Percentiles rank a stretch among this genome's conserved stretches.
Conservation (phyloP, 202 grass and related monocot species). For the Digitaria exilis region DNA sequence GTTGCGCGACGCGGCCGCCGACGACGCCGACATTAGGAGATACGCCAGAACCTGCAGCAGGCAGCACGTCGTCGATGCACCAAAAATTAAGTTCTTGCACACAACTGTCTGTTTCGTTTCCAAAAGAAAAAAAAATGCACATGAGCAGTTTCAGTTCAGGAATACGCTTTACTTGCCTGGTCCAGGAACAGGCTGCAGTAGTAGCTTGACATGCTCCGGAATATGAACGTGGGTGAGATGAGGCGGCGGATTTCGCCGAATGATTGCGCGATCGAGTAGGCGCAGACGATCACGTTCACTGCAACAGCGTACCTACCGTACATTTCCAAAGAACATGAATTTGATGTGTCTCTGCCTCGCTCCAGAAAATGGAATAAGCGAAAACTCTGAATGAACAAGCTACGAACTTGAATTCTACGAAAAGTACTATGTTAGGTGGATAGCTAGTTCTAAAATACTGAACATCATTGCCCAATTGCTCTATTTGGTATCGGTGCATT, state of each 20-base stretch:
- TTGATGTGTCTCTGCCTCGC: neutral
- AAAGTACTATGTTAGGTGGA: neutral
- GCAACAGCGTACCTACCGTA: constrained; percentile 62
- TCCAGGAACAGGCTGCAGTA: constrained; percentile 80
- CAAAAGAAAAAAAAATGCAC: neutral
- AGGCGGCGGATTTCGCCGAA: constrained; percentile 53
- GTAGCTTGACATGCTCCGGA: constrained; percentile 54
- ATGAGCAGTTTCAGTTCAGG: neutral
- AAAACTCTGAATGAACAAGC: neutral
- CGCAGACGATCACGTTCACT: constrained; percentile 72
- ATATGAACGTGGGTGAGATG: constrained; percentile 39
- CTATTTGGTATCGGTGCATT: neutral
- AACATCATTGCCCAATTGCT: neutral
- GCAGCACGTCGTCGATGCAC: neutral
- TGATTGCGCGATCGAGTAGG: constrained; percentile 69
- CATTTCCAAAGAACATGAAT: neutral
- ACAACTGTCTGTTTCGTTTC: too few species aligned
- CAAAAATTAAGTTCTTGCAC: neutral
- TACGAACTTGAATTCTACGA: neutral
- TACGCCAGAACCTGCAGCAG: constrained; percentile 72
- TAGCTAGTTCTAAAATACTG: neutral
- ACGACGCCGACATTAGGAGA: constrained; percentile 88
- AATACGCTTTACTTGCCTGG: constrained; percentile 56
- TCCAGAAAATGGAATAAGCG: neutral
- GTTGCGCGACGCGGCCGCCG: constrained; percentile 69